A percentile compares a stretch with the other conserved stretches of the same genome.
Conservation (phyloP, 2,329 filamentous ascomycete species). For the Cryphonectria radicalis region DNA sequence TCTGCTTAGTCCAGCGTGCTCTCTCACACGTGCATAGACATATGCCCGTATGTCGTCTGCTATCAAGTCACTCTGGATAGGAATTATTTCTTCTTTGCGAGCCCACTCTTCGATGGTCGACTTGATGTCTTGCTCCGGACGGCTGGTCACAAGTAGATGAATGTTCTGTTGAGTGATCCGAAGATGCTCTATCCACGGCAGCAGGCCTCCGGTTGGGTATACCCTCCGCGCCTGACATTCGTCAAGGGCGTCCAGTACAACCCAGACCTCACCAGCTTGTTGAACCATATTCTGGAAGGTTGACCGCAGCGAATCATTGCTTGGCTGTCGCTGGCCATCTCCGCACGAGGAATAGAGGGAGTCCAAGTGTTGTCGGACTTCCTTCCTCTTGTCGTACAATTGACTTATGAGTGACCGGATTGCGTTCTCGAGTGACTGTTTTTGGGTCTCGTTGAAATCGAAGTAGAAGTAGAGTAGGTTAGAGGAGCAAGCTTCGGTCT, state of each 20-base stretch:
- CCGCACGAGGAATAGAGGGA: not conserved
- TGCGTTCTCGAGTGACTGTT: not conserved
- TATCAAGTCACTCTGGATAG: not conserved
- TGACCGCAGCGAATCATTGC: not conserved
- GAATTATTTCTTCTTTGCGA: not conserved
- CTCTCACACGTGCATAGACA: not conserved
- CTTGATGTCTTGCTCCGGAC: not conserved
- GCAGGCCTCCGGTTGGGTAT: not conserved
- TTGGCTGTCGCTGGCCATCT: not conserved
- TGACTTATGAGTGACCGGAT: not conserved
- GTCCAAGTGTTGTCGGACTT: not conserved
- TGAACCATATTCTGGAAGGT: not conserved
- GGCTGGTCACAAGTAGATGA: not conserved
- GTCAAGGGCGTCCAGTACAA: not conserved
- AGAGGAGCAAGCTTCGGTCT: not conserved
- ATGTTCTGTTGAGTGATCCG: not conserved
- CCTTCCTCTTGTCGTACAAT: not conserved
- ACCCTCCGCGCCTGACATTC: not conserved
- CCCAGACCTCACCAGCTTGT: not conserved
- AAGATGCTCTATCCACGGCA: not conserved
- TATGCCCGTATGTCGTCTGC: not conserved
- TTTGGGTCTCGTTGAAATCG: not conserved
- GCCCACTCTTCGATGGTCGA: not conserved
- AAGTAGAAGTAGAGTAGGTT: not conserved
- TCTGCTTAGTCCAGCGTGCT: not conserved